These are phyloP conservation scores for Sporisorium sorghi DNA, from an alignment of 1,284 basidiomycete species.

Conservation along the genomic window DNA sequence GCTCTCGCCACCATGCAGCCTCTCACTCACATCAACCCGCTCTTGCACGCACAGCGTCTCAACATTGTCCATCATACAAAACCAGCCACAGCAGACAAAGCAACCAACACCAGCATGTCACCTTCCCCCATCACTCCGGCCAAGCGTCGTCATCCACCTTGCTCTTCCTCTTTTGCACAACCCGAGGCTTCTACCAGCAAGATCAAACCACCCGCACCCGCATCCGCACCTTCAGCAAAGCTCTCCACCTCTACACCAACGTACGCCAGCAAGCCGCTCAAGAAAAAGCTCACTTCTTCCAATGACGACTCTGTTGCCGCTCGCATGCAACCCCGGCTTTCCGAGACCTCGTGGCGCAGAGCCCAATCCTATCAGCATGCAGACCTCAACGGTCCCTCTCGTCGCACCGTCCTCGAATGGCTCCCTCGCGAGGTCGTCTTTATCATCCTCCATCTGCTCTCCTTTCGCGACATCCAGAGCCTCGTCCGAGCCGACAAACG, in stretches of 20 bases:
- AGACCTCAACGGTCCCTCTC: conserved; percentile 37
- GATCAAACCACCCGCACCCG: neutral
- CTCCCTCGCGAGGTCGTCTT: conserved; percentile 58
- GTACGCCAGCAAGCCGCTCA: conserved; percentile 15
- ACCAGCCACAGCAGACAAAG: neutral
- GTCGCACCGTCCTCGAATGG: conserved; percentile 60
- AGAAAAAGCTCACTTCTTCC: conserved; percentile 31
- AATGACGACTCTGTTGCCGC: conserved; percentile 40
- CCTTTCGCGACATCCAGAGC: conserved; percentile 47
- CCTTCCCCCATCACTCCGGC: conserved; percentile 13
- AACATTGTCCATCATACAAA: conserved; percentile 1
- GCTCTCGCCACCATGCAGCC: conserved; percentile 28
- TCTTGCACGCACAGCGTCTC: conserved; percentile 14
- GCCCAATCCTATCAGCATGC: conserved; percentile 45
- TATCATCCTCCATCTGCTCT: conserved; percentile 50
- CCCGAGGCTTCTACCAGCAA: conserved; percentile 21
- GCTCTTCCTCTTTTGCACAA: conserved; percentile 17
- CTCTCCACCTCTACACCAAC: neutral
- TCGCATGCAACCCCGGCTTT: conserved; percentile 45
- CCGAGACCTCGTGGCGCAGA: conserved; percentile 38
- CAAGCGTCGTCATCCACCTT: conserved; percentile 33
- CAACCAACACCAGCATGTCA: conserved; percentile 4
- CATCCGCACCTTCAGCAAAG: neutral
- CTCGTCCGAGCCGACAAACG: conserved; percentile 52
- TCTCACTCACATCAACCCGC: conserved; percentile 21